Evolutionary conservation across 1,284 basidiomycete species (phyloP).

Genomic region (Bondarzewia mesenterica): DNA sequence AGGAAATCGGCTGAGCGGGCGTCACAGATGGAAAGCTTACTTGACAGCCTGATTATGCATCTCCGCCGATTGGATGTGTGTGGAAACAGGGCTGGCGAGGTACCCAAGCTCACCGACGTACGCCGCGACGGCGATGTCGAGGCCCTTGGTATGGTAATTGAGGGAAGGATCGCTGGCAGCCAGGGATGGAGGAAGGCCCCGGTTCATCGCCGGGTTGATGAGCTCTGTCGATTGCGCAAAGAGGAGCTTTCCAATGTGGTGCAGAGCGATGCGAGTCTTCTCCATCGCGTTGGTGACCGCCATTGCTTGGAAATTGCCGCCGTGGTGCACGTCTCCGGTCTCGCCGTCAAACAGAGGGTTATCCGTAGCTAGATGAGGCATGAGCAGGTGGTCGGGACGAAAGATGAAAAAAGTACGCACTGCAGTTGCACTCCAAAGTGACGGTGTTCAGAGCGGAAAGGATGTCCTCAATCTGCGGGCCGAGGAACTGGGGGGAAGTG

Average conservation of each 20-base stretch:
- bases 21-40: slow-evolving; percentile 30
- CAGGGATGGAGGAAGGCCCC: slow-evolving; percentile 73
- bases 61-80: slow-evolving; percentile 79
- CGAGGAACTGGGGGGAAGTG: slow-evolving; percentile 78
- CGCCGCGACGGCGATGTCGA: slow-evolving; percentile 79
- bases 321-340: slow-evolving; percentile 65
- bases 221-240: slow-evolving; percentile 83
- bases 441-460: slow-evolving; percentile 56
- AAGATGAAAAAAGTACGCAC: slow-evolving; percentile 35
- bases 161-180: slow-evolving; percentile 78
- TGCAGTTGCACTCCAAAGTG: slow-evolving; percentile 79
- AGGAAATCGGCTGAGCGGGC: neutral
- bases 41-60: slow-evolving; percentile 87
- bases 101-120: slow-evolving; percentile 78
- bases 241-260: slow-evolving; percentile 77
- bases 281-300: slow-evolving; percentile 85
- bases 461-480: slow-evolving; percentile 81
- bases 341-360: slow-evolving; percentile 69
- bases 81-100: slow-evolving; percentile 78
- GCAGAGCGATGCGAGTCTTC: slow-evolving; percentile 73
- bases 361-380: slow-evolving; percentile 46
- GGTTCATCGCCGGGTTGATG: slow-evolving; percentile 76
- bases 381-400: neutral
- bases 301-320: slow-evolving; percentile 87
- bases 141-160: slow-evolving; percentile 80